phyloP scores from a whole-genome alignment of 78 protist species.

The Dictyostelium citrinum region DNA sequence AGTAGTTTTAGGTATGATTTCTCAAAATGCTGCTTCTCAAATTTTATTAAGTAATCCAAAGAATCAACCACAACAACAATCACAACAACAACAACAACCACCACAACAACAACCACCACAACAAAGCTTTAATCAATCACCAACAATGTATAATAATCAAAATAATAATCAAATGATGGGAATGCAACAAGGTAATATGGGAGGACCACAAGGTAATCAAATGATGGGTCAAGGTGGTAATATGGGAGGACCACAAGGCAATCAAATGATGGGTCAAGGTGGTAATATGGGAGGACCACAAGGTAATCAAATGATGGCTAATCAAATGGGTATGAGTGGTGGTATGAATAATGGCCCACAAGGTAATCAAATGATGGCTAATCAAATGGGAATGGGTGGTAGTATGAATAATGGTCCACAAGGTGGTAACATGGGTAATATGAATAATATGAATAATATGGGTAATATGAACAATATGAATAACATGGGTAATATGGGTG shows the following conservation, averaged over 20 bases:
- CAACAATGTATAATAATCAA: not conserved
- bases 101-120: not conserved
- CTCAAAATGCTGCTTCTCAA: slow-evolving; percentile 49
- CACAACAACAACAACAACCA: not conserved
- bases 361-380: not conserved
- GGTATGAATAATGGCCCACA: not conserved
- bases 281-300: not conserved
- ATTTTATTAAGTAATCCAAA: slow-evolving; percentile 28
- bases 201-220: not conserved
- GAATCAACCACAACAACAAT: not conserved
- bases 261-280: not conserved
- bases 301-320: not conserved
- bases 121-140: slow-evolving; percentile 5
- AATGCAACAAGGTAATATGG: not conserved
- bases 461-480: not conserved
- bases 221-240: not conserved
- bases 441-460: not conserved
- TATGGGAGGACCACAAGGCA: not conserved
- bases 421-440: not conserved
- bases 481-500: not conserved
- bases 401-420: not conserved
- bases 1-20: slow-evolving; percentile 48
- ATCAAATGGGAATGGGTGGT: slow-evolving; percentile 1
- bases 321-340: not conserved
- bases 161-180: slow-evolving; percentile 13